These are phyloP conservation scores for Phytophthora macrochlamydospora DNA, from an alignment of 352 stramenopile genomes.

Conservation along the genomic window DNA sequence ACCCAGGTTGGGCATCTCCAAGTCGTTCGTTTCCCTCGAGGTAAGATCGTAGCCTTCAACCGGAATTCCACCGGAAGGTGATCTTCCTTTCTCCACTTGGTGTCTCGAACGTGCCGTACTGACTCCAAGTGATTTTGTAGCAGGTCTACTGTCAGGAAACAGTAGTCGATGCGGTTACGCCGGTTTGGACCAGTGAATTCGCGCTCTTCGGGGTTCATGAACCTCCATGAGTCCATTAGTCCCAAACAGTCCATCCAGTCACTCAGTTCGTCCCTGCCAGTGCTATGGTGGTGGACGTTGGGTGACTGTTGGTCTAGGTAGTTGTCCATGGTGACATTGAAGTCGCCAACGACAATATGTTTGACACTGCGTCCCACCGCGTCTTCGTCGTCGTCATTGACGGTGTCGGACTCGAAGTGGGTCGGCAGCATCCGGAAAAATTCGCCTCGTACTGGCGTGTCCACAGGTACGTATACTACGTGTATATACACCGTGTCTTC, in stretches of 20 bases:
- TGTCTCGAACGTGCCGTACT: slow-evolving; percentile 10
- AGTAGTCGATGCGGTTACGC: slow-evolving; percentile 21
- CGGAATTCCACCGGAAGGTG: slow-evolving; percentile 10
- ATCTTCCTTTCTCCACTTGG: slow-evolving; percentile 24
- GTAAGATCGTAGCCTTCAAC: slow-evolving; percentile 3
- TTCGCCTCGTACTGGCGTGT: background rate
- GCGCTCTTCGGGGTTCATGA: slow-evolving; percentile 2
- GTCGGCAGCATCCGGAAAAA: slow-evolving; percentile 8
- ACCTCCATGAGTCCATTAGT: slow-evolving; percentile 16
- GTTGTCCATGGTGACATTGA: slow-evolving; percentile 12
- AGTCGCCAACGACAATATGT: slow-evolving; percentile 10
- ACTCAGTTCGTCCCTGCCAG: slow-evolving; percentile 5
- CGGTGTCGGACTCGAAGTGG: background rate
- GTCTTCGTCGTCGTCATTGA: background rate
- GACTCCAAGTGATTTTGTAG: slow-evolving; percentile 12
- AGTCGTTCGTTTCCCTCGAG: background rate
- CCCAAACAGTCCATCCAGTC: slow-evolving; percentile 14
- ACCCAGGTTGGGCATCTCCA: slow-evolving; percentile 18
- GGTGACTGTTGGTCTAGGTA: slow-evolving; percentile 2
- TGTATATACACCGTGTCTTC: background rate
- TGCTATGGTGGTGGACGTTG: background rate
- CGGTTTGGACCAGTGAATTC: slow-evolving; percentile 13
- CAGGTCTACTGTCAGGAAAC: slow-evolving; percentile 16
- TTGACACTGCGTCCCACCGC: background rate
- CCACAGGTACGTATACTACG: slow-evolving; percentile 21